Conservation (phyloP, 352 stramenopile species). For the Phytophthora constricta region DNA sequence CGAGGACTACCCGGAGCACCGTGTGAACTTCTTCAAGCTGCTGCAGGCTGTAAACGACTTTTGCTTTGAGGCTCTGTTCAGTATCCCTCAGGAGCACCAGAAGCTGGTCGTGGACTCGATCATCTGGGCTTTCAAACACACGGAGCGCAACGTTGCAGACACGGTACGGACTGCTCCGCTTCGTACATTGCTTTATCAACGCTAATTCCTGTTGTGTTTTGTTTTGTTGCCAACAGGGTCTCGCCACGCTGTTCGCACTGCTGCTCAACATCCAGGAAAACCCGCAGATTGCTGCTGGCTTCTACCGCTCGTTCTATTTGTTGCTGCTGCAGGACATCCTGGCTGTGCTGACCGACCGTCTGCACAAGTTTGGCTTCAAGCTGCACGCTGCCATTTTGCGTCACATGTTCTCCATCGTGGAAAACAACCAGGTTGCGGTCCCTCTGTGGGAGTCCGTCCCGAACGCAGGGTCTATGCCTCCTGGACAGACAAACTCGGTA, state of each 20-base stretch:
- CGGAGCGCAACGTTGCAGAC: conserved; percentile 98
- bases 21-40: conserved; percentile 99
- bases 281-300: conserved; percentile 94
- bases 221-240: conserved; percentile 58
- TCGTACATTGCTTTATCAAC: conserved; percentile 4
- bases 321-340: conserved; percentile 95
- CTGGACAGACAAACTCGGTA: conserved; percentile 84
- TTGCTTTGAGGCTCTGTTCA: conserved; percentile 98
- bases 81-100: conserved; percentile 96
- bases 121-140: conserved; percentile 99
- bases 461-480: conserved; percentile 63
- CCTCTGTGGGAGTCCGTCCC: conserved; percentile 94
- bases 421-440: conserved; percentile 96
- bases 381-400: conserved; percentile 97
- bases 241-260: conserved; percentile 97
- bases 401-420: conserved; percentile 98
- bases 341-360: conserved; percentile 97
- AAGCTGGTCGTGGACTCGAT: conserved; percentile 99
- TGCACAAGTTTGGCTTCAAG: conserved; percentile 99
- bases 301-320: conserved; percentile 99
- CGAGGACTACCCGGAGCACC: conserved; percentile 98
- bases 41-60: conserved; percentile 95
- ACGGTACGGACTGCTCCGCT: conserved; percentile 62
- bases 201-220: conserved; percentile 1
- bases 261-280: conserved; percentile 96